Base-by-base conservation (phyloP, 2,329 filamentous ascomycete genomes). In the Trichothecium roseum region DNA sequence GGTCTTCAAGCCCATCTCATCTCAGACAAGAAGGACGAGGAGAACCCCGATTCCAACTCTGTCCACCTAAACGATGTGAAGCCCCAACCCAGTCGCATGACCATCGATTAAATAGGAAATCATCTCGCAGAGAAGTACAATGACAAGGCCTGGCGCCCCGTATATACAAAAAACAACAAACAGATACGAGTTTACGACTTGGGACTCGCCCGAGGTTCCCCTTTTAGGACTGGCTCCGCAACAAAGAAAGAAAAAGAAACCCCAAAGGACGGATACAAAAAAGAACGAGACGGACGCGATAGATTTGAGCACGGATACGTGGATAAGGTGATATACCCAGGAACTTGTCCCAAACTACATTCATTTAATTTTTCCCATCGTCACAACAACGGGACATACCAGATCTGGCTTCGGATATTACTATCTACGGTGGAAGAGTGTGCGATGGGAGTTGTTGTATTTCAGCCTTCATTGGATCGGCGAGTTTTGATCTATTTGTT, bases 1-100 rank as follows among this genome's bases (percentile, higher is more conserved):
- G 91, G 91, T 8, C 68, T 98, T 40, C 95, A 93, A 66, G 79
- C 78, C 8, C 88, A 96, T 55, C 74, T 98, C 39, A 70, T 78
- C 47, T 72, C 69, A 51, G 55, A 54, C 31, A 55, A 58, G 34
- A 55, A 58, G 32, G 56, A 64, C 30, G 62, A 69, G 32, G 72
- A 77, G 55, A 74, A 73, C 58, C 63, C 66, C 18, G 70, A 74
- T 38, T 55, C 59, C 22, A 69, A 72, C 52, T 73, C 72, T 30
- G 72, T 75, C 52, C 67, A 61, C 51, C 51, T 72, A 45, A 59
- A 68, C 45, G 72, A 77, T 38, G 66, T 75, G 47, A 75, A 77
- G 59, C 62, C 68, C 4, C 60, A 66, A 42, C 61, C 68, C 4
- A 74, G 60, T 46, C 64, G 73, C 34, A 77, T 78, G 73, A 78